phyloP scores from a whole-genome alignment of 2,329 filamentous ascomycete species.

The Ophiostoma sp. region DNA sequence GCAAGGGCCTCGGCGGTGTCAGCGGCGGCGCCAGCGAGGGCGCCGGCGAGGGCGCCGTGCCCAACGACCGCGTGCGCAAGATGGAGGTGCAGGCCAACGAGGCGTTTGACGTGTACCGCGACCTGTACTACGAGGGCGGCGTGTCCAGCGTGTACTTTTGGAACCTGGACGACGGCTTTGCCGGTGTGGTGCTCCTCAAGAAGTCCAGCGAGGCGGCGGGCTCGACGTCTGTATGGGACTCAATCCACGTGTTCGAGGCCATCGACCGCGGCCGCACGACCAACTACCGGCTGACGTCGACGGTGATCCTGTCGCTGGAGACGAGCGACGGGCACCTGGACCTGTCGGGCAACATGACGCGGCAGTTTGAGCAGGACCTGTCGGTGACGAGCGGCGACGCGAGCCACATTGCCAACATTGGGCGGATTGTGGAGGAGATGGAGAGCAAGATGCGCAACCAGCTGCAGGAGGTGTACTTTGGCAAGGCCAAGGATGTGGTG shows the following conservation, averaged over 20 bases:
- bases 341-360: conserved; percentile 94
- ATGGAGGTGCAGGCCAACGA: conserved; percentile 94
- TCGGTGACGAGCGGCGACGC: conserved; percentile 76
- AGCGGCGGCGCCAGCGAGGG: conserved; percentile 52
- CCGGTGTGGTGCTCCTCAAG: conserved; percentile 90
- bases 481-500: conserved; percentile 97
- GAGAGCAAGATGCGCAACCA: conserved; percentile 98
- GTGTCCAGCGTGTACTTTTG: conserved; percentile 96
- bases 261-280: conserved; percentile 85
- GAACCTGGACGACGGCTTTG: conserved; percentile 97
- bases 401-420: conserved; percentile 93
- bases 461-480: conserved; percentile 98
- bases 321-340: conserved; percentile 71
- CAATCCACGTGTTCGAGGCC: conserved; percentile 96
- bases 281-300: conserved; percentile 97
- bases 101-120: conserved; percentile 93
- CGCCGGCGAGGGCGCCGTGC: conserved; percentile 73
- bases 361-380: conserved; percentile 89
- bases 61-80: conserved; percentile 82
- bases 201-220: conserved; percentile 66
- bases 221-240: conserved; percentile 68
- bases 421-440: conserved; percentile 95
- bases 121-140: conserved; percentile 95
- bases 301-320: conserved; percentile 85
- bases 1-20: conserved; percentile 46